These are phyloP conservation scores for Pueraria montana DNA, from an alignment of 306 rosid species.

Conservation along the genomic window DNA sequence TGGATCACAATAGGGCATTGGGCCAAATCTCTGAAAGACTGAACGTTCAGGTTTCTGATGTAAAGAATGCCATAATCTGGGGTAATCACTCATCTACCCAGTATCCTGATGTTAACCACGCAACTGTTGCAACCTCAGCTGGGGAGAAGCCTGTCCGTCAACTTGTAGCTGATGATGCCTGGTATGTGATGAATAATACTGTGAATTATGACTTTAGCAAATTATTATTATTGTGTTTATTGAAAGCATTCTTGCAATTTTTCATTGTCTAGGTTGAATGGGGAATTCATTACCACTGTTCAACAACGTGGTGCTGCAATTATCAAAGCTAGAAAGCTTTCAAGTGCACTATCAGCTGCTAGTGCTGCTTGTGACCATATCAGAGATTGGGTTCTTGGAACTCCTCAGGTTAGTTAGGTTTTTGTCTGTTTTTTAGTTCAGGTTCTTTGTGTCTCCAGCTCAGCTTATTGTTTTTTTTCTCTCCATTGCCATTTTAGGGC, in stretches of 20 bases:
- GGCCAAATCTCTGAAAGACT: slow-evolving; percentile 97
- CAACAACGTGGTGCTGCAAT: slow-evolving; percentile 99
- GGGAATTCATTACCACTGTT: slow-evolving; percentile 90
- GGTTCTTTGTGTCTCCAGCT: not conserved
- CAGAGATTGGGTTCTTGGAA: slow-evolving; percentile 98
- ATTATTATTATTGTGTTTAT: not conserved
- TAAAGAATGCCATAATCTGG: slow-evolving; percentile 95
- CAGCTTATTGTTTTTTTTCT: not conserved
- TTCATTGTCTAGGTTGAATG: slow-evolving; percentile 73
- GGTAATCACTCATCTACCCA: slow-evolving; percentile 98
- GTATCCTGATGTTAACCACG: slow-evolving; percentile 97
- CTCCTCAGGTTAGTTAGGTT: slow-evolving; percentile 77
- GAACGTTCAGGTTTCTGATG: slow-evolving; percentile 84
- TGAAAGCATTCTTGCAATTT: slow-evolving; percentile 16
- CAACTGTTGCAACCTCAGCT: slow-evolving; percentile 79
- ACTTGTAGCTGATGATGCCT: slow-evolving; percentile 87
- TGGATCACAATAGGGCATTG: slow-evolving; percentile 97
- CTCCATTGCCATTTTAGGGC: slow-evolving; percentile 63
- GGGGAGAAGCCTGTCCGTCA: slow-evolving; percentile 83
- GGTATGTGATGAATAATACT: slow-evolving; percentile 57
- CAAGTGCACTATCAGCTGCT: slow-evolving; percentile 98
- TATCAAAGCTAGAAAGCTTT: slow-evolving; percentile 92
- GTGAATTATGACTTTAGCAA: not conserved
- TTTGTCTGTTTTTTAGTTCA: slow-evolving; percentile 2
- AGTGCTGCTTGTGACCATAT: slow-evolving; percentile 99